Percentiles rank a stretch among this genome's conserved stretches.
phyloP scores from a whole-genome alignment of 257 asterid species.

The Solanum piurae region DNA sequence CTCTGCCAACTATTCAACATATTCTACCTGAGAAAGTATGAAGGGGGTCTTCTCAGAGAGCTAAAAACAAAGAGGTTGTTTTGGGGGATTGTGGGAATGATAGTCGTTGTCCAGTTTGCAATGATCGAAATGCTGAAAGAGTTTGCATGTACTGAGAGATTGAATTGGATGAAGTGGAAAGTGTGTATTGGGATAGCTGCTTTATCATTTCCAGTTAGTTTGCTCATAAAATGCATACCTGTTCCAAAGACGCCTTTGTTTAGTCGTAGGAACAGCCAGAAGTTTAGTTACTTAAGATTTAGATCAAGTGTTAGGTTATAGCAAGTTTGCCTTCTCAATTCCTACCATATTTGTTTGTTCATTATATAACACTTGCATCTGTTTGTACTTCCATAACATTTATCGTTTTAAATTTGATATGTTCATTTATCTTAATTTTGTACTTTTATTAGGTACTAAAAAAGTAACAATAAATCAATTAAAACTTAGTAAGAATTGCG shows the following conservation, averaged over 20 bases:
- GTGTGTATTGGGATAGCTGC: conserved; percentile 35
- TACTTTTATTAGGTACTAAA: too few relatives aligned
- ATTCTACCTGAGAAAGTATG: background rate
- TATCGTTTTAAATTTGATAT: too few relatives aligned
- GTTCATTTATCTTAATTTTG: too few relatives aligned
- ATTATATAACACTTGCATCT: background rate
- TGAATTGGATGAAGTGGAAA: conserved; percentile 39
- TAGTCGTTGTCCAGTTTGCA: conserved; percentile 30
- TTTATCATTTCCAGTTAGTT: conserved; percentile 36
- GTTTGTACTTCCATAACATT: background rate
- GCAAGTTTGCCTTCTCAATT: background rate
- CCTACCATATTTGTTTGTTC: background rate
- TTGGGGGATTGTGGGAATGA: conserved; percentile 34
- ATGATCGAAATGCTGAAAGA: conserved; percentile 44
- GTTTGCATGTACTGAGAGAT: conserved; percentile 37
- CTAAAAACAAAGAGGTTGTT: conserved; percentile 19
- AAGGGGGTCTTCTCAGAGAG: background rate
- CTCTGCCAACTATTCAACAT: background rate
- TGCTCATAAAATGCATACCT: conserved; percentile 39
- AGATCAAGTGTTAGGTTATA: background rate
- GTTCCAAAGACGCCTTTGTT: conserved; percentile 10
- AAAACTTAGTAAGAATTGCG: too few relatives aligned
- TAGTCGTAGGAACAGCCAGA: background rate
- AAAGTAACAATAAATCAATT: too few relatives aligned
- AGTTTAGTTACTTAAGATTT: background rate